These are phyloP conservation scores for Biscogniauxia mediterranea DNA, from an alignment of 2,329 filamentous ascomycete species.

Conservation along the genomic window DNA sequence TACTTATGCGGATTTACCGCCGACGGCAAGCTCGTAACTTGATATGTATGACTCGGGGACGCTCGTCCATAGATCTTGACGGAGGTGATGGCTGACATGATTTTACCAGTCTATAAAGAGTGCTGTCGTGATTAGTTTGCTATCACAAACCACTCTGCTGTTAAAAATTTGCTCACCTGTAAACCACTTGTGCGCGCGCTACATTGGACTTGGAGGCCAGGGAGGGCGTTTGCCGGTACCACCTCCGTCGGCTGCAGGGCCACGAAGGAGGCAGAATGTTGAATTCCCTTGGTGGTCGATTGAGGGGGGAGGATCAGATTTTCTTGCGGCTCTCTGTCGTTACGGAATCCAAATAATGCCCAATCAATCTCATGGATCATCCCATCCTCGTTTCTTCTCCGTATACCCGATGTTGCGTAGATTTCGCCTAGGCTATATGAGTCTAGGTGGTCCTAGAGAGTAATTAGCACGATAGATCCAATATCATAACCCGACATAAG, in stretches of 20 bases:
- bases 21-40: slow-evolving; percentile 47
- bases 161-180: slow-evolving; percentile 33
- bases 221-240: slow-evolving; percentile 59
- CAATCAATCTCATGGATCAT: slow-evolving; percentile 92
- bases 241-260: slow-evolving; percentile 55
- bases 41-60: slow-evolving; percentile 72
- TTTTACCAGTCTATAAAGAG: slow-evolving; percentile 60
- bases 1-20: slow-evolving; percentile 11
- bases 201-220: slow-evolving; percentile 79
- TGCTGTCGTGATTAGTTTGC: background rate
- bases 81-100: slow-evolving; percentile 74
- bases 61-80: slow-evolving; percentile 85
- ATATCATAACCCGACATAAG: too few relatives aligned
- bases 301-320: slow-evolving; percentile 61
- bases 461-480: slow-evolving; percentile 43
- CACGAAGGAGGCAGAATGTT: slow-evolving; percentile 23
- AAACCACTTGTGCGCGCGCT: slow-evolving; percentile 84
- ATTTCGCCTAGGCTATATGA: slow-evolving; percentile 79
- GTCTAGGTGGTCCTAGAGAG: slow-evolving; percentile 67
- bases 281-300: slow-evolving; percentile 30
- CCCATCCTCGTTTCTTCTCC: slow-evolving; percentile 68
- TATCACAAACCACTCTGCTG: too few relatives aligned
- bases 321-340: slow-evolving; percentile 65
- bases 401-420: slow-evolving; percentile 86
- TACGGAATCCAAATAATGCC: slow-evolving; percentile 81